These are phyloP conservation scores for Alternaria ethzedia DNA, from an alignment of 2,329 filamentous ascomycete genomes.

Conservation along the genomic window DNA sequence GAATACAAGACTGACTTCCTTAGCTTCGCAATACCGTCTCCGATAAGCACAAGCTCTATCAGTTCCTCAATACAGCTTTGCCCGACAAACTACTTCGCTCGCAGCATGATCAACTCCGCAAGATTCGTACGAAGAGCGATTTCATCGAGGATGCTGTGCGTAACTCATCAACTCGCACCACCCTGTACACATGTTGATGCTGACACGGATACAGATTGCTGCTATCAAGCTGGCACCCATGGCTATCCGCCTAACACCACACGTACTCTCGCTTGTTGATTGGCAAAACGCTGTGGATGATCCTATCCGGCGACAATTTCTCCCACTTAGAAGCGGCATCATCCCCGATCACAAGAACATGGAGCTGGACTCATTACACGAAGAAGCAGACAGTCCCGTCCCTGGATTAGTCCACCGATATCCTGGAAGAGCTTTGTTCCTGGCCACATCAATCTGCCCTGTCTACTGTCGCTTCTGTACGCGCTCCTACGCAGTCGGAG, in stretches of 20 bases:
- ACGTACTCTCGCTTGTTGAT: conserved; percentile 65
- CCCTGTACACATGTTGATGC: neutral
- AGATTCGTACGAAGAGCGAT: conserved; percentile 57
- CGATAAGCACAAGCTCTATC: conserved; percentile 53
- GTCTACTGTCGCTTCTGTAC: conserved; percentile 70
- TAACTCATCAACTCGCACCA: neutral
- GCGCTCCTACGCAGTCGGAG: conserved; percentile 65
- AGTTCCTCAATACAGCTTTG: conserved; percentile 59
- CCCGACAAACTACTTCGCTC: conserved; percentile 57
- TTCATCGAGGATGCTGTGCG: conserved; percentile 60
- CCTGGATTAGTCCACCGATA: conserved; percentile 68
- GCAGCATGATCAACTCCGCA: conserved; percentile 35
- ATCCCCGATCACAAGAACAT: conserved; percentile 62
- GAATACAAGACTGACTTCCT: neutral
- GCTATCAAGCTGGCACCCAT: conserved; percentile 64
- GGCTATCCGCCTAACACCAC: conserved; percentile 66
- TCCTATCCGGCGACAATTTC: conserved; percentile 66
- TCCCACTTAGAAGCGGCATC: conserved; percentile 62
- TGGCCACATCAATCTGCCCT: conserved; percentile 66
- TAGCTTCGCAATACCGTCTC: conserved; percentile 60
- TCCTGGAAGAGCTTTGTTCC: conserved; percentile 66
- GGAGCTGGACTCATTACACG: conserved; percentile 65
- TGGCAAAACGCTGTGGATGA: conserved; percentile 66
- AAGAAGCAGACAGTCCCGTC: conserved; percentile 63
- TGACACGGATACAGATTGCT: conserved; percentile 29